Base-by-base conservation (phyloP, 148 eudicot genomes). In the Rhododendron henanense region DNA sequence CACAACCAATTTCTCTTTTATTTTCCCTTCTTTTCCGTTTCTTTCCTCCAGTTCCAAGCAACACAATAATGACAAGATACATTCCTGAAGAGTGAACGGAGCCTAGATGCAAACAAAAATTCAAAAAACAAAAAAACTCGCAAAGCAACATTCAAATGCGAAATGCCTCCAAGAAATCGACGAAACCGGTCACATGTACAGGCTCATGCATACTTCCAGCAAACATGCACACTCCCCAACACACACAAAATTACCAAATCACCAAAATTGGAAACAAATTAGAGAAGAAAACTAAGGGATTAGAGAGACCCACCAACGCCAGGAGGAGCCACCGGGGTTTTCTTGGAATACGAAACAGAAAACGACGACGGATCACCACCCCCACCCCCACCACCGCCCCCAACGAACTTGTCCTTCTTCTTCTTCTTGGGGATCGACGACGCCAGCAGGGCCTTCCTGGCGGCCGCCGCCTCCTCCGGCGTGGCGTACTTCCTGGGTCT, bases 391-490 rank as follows among this genome's bases (percentile, higher is more conserved):
- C 77, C 84, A 10, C 88, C 76, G 33, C 10, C 0, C 47, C 84
- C 19, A 78, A 83, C 25, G 83, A 71, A 84, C 23, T 87, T 84
- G 7, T 90, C 88, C 45, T 89, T 84, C 84, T 89, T 93, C 59
- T 83, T 55, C 57, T 86, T 81, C 81, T 83, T 39, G 2, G 84
- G 74, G 9, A 90, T 85, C 35, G 89, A 63, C 21, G 88, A 85
- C 48, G 92, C 50, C 23, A 87, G 73, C 23, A 87, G 82, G 6
- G 91, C 88, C 16, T 92, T 83, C 83, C 94, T 93, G 1, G 98
- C 96, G 0, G 94, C 96, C 6, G 98, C 98, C 5, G 96, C 98
- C 14, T 89, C 92, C 89, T 93, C 96, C 51, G 94, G 95, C n/a
- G 94, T 93, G 0, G 88, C 92, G 77, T 95, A 95, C 90, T 95